A percentile compares a stretch with the other conserved stretches of the same genome.
Evolutionary conservation across 2,329 filamentous ascomycete species (phyloP).

Genomic region (Ophiostoma quercus): DNA sequence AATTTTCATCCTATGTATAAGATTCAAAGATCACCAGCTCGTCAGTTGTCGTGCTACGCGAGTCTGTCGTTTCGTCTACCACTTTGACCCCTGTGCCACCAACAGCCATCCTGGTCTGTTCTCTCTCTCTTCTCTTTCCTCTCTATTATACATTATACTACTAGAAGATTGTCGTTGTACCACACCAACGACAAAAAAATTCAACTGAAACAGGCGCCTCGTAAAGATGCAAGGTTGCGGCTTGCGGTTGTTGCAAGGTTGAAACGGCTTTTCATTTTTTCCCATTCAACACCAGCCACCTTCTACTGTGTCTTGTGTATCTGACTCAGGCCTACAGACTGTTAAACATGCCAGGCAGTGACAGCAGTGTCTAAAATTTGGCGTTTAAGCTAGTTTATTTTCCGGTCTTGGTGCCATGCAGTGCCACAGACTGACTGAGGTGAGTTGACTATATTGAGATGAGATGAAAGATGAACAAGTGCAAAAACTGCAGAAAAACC

Average conservation of each 20-base stretch:
- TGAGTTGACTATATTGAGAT: not conserved
- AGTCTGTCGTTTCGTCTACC: not conserved
- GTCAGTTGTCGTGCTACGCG: not conserved
- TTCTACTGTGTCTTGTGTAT: slow-evolving; percentile 1
- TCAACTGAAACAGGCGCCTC: slow-evolving; percentile 20
- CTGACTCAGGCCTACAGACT: slow-evolving; percentile 17
- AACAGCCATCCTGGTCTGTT: not conserved
- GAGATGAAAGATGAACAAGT: not conserved
- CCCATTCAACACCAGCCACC: too few species aligned
- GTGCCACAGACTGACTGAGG: slow-evolving; percentile 19
- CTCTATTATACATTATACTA: too few species aligned
- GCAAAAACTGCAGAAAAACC: not conserved
- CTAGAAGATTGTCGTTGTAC: not conserved
- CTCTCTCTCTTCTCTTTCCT: too few species aligned
- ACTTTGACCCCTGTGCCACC: slow-evolving; percentile 18
- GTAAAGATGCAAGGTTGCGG: not conserved
- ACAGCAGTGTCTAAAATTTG: slow-evolving; percentile 7
- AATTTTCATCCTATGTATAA: not conserved
- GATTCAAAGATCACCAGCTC: not conserved
- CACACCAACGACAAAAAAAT: slow-evolving; percentile 17
- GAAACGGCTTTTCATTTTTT: not conserved
- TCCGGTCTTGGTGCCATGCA: slow-evolving; percentile 20
- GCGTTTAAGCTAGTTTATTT: slow-evolving; percentile 18
- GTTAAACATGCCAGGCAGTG: not conserved
- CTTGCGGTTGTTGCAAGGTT: not conserved